phyloP scores from a whole-genome alignment of 2,329 filamentous ascomycete species.

The Diplodia seriata region DNA sequence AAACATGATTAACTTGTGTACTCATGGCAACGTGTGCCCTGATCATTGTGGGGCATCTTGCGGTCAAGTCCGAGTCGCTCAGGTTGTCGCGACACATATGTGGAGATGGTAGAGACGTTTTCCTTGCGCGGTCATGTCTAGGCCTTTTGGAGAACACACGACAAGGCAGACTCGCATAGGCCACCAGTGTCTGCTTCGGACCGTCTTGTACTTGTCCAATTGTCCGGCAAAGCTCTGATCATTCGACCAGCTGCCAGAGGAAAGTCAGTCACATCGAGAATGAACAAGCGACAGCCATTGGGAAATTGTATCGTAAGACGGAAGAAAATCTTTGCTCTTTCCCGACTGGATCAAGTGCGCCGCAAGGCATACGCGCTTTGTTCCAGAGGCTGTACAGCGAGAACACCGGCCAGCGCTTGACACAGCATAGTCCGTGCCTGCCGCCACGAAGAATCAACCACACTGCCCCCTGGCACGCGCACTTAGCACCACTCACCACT shows the following conservation, averaged over 20 bases:
- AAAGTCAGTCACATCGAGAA: no score
- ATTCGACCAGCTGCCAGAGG: background rate
- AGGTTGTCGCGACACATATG: background rate
- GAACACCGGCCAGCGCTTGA: background rate
- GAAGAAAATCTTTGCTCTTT: background rate
- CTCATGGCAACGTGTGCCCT: no score
- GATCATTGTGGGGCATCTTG: background rate
- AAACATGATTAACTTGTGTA: no score
- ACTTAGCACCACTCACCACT: no score
- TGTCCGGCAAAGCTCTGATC: background rate
- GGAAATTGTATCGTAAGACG: background rate
- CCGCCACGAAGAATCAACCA: background rate
- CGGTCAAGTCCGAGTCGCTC: background rate
- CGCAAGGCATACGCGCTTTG: background rate
- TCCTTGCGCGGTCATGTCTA: background rate
- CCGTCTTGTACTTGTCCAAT: background rate
- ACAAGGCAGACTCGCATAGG: background rate
- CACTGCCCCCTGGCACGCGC: background rate
- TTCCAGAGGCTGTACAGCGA: background rate
- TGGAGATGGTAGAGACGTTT: background rate
- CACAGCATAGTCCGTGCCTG: background rate
- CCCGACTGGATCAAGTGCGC: background rate
- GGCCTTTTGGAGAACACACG: background rate
- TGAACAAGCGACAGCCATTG: background rate
- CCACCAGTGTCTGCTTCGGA: background rate